A percentile compares a stretch with the other conserved stretches of the same genome.
These are phyloP conservation scores for Boletus vinaceobasis DNA, from an alignment of 768 basidiomycete genomes.

Conservation along the genomic window DNA sequence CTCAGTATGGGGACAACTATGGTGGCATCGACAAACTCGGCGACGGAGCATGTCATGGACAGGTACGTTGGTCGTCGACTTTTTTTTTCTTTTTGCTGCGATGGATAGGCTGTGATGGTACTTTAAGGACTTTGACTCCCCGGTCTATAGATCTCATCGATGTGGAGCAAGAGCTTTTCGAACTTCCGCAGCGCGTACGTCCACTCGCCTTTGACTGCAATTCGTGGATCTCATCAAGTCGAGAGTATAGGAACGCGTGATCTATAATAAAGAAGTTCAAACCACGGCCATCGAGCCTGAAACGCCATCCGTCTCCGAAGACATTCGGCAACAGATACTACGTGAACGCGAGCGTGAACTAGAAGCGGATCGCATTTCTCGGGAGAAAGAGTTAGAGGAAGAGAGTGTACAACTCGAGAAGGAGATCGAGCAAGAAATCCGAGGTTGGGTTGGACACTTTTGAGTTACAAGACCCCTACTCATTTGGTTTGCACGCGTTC, in stretches of 20 bases:
- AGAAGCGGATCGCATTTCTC: constrained; percentile 63
- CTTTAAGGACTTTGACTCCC: constrained; percentile 59
- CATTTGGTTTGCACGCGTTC: not conserved
- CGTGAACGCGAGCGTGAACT: constrained; percentile 60
- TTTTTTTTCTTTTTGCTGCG: not conserved
- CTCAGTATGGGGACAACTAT: constrained; percentile 44
- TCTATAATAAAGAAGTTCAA: constrained; percentile 84
- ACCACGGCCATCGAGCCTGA: constrained; percentile 66
- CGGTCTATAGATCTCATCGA: constrained; percentile 78
- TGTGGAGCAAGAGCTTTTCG: constrained; percentile 85
- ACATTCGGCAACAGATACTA: constrained; percentile 66
- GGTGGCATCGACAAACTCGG: constrained; percentile 48
- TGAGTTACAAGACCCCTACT: not conserved
- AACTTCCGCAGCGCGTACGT: constrained; percentile 79
- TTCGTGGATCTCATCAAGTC: not conserved
- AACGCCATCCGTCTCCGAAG: constrained; percentile 51
- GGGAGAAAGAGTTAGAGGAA: constrained; percentile 78
- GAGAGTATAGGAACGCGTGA: constrained; percentile 60
- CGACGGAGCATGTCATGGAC: constrained; percentile 67
- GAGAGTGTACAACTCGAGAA: constrained; percentile 80
- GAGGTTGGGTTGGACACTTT: constrained; percentile 45
- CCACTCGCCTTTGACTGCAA: not conserved
- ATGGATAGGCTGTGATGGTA: constrained; percentile 4
- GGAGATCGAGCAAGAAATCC: constrained; percentile 83
- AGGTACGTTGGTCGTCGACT: constrained; percentile 43